These are phyloP conservation scores for Dentipellis sp. DNA, from an alignment of 768 basidiomycete species.

Conservation along the genomic window DNA sequence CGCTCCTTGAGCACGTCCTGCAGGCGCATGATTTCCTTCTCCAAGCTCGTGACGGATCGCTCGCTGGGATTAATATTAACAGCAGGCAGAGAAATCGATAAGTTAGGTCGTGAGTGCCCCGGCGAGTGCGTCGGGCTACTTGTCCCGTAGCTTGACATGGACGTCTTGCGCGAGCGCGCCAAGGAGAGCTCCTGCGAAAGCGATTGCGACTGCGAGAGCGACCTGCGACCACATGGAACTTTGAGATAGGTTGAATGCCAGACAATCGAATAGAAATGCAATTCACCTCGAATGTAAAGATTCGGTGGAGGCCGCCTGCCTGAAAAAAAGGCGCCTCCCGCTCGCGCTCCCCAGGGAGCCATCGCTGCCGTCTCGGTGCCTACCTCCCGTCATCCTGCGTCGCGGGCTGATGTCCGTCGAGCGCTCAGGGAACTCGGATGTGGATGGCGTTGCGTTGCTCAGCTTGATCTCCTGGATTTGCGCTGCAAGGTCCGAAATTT, in stretches of 20 bases:
- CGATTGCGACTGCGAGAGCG: constrained; percentile 90
- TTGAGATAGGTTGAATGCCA: neutral
- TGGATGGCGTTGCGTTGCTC: constrained; percentile 32
- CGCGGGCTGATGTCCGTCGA: constrained; percentile 35
- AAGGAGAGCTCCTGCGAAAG: constrained; percentile 95
- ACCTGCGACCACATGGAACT: constrained; percentile 36
- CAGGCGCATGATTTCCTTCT: constrained; percentile 91
- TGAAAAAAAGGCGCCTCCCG: constrained; percentile 73
- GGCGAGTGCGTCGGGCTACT: constrained; percentile 58
- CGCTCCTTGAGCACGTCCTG: constrained; percentile 88
- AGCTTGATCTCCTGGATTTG: constrained; percentile 85
- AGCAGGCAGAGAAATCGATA: constrained; percentile 47
- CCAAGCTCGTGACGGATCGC: constrained; percentile 76
- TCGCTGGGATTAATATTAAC: constrained; percentile 35
- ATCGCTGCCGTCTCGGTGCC: constrained; percentile 41
- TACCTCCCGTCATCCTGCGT: constrained; percentile 42
- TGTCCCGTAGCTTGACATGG: constrained; percentile 67
- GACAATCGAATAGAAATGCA: neutral
- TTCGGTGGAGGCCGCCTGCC: constrained; percentile 79
- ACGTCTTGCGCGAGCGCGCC: constrained; percentile 77
- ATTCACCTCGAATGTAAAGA: constrained; percentile 79
- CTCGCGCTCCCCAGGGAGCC: constrained; percentile 34
- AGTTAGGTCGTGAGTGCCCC: constrained; percentile 38
- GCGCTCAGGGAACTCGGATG: constrained; percentile 34
- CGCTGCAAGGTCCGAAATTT: constrained; percentile 89